Conservation (phyloP, 1,284 basidiomycete species). For the Malassezia pachydermatis region DNA sequence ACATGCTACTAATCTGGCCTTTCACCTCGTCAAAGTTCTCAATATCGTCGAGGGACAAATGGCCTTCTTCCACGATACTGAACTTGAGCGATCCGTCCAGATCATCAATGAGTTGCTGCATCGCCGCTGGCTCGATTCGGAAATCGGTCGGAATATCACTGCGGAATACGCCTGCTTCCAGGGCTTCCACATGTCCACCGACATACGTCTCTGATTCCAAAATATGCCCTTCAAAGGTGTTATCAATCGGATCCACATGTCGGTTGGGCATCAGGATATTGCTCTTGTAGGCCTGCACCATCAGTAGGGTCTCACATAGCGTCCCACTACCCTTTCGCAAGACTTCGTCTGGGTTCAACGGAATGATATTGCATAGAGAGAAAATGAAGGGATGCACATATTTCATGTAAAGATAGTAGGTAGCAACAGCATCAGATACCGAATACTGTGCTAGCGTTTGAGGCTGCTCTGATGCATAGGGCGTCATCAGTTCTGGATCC, state of each 20-base stretch:
- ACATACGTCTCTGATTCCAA: conserved; percentile 97
- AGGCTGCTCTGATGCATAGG: conserved; percentile 95
- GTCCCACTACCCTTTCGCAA: conserved; percentile 91
- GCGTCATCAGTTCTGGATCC: conserved; percentile 98
- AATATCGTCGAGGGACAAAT: conserved; percentile 69
- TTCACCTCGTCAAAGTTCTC: conserved; percentile 93
- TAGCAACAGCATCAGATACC: conserved; percentile 97
- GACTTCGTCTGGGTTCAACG: conserved; percentile 91
- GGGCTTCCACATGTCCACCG: conserved; percentile 94
- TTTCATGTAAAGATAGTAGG: conserved; percentile 99
- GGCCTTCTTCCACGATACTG: conserved; percentile 78
- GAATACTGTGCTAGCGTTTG: conserved; percentile 93
- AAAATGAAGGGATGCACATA: conserved; percentile 99
- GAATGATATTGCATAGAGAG: conserved; percentile 98
- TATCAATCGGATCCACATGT: conserved; percentile 83
- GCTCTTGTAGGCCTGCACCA: conserved; percentile 92
- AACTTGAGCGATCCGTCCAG: conserved; percentile 84
- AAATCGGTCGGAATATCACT: conserved; percentile 92
- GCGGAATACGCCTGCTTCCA: conserved; percentile 95
- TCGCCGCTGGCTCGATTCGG: conserved; percentile 78
- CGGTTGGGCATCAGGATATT: conserved; percentile 96
- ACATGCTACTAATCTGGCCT: conserved; percentile 61
- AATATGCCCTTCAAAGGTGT: conserved; percentile 89
- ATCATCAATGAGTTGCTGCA: conserved; percentile 85
- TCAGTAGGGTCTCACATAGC: conserved; percentile 89